phyloP scores from a whole-genome alignment of 2,329 filamentous ascomycete genomes.

The Mycosphaerella sp. region DNA sequence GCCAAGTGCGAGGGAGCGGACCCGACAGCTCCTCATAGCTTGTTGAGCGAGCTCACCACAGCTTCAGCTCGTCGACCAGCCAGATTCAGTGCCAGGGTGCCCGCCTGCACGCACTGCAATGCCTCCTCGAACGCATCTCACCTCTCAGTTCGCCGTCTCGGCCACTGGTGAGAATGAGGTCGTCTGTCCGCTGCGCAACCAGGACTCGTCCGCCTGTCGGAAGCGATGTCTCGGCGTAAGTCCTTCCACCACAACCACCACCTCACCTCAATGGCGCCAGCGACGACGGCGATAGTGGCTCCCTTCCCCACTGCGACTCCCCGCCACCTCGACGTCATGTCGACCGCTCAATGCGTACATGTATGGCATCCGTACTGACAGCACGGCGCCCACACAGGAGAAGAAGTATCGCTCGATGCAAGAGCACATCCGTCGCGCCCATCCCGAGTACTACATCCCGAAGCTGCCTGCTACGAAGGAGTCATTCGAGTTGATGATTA shows the following conservation, averaged over 20 bases:
- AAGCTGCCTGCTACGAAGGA: conserved; percentile 98
- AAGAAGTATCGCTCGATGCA: conserved; percentile 98
- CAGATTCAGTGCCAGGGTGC: conserved; percentile 10
- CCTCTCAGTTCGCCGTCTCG: conserved; percentile 67
- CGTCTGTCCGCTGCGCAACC: conserved; percentile 89
- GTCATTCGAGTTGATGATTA: conserved; percentile 96
- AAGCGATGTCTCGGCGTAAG: conserved; percentile 98
- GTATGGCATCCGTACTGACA: conserved; percentile 28
- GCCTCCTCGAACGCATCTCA: conserved; percentile 12
- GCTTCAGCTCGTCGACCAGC: not conserved
- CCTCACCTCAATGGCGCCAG: not conserved
- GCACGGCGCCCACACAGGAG: conserved; percentile 55
- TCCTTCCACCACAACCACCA: conserved; percentile 34
- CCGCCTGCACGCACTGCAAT: conserved; percentile 9
- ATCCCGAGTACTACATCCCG: conserved; percentile 94
- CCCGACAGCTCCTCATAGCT: conserved; percentile 4
- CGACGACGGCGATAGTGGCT: not conserved
- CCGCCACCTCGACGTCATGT: not conserved
- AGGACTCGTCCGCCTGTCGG: conserved; percentile 93
- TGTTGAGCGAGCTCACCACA: conserved; percentile 5
- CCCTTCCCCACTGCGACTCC: not conserved
- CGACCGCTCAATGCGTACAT: conserved; percentile 1
- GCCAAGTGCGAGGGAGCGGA: not conserved
- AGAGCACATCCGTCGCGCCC: conserved; percentile 95
- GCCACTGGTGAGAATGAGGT: conserved; percentile 86